These are phyloP conservation scores for Phytophthora macrochlamydospora DNA, from an alignment of 352 stramenopile genomes.

Conservation along the genomic window DNA sequence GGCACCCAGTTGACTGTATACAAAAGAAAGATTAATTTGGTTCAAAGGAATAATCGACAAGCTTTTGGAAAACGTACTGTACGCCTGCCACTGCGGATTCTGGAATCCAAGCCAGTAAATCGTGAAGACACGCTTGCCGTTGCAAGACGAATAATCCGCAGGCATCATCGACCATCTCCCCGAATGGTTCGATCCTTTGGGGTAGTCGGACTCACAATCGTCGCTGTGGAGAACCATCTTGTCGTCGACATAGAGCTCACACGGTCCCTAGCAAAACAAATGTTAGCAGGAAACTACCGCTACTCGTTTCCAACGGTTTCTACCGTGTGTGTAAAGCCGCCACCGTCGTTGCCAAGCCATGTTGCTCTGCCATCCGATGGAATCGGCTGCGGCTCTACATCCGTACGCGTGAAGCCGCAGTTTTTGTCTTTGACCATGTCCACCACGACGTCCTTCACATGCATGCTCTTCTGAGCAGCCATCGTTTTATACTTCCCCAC, in stretches of 20 bases:
- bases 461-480: slow-evolving; percentile 23
- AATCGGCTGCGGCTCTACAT: slow-evolving; percentile 24
- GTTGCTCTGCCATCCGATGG: slow-evolving; percentile 30
- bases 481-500: slow-evolving; percentile 23
- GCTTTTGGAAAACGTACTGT: slow-evolving; percentile 30
- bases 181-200: slow-evolving; percentile 18
- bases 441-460: slow-evolving; percentile 32
- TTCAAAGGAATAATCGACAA: neutral
- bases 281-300: neutral
- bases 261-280: slow-evolving; percentile 32
- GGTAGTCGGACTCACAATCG: slow-evolving; percentile 44
- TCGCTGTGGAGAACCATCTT: slow-evolving; percentile 37
- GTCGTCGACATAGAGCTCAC: slow-evolving; percentile 53
- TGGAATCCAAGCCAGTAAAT: slow-evolving; percentile 60
- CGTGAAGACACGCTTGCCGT: slow-evolving; percentile 39
- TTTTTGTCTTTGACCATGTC: slow-evolving; percentile 23
- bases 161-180: slow-evolving; percentile 28
- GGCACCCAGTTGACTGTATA: slow-evolving; percentile 27
- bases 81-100: slow-evolving; percentile 39
- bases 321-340: slow-evolving; percentile 35
- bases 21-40: neutral
- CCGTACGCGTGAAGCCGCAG: slow-evolving; percentile 32
- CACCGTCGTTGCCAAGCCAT: slow-evolving; percentile 30
- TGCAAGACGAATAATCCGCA: slow-evolving; percentile 48
- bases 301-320: neutral